These are phyloP conservation scores for Vigna angularis DNA, from an alignment of 306 rosid species.

Conservation along the genomic window DNA sequence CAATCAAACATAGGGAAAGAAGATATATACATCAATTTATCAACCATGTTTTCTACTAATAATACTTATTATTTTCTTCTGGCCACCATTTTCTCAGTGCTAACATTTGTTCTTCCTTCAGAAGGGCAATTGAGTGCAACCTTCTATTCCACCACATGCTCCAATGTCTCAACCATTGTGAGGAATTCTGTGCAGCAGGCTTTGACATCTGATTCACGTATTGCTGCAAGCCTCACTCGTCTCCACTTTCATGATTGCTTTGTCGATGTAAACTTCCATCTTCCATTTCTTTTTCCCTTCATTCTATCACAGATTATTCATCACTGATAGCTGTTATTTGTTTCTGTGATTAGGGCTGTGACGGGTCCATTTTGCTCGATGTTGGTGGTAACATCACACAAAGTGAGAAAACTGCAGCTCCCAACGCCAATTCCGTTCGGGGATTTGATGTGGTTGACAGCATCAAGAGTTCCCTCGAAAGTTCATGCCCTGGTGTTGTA, in stretches of 20 bases:
- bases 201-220: constrained; percentile 62
- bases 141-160: constrained; percentile 64
- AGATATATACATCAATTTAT: not conserved
- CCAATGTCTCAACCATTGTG: constrained; percentile 65
- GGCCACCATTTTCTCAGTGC: constrained; percentile 33
- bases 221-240: constrained; percentile 68
- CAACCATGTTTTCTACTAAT: constrained; percentile 51
- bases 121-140: constrained; percentile 63
- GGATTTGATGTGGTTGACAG: constrained; percentile 66
- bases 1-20: not conserved
- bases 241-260: constrained; percentile 81
- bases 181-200: constrained; percentile 56
- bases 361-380: constrained; percentile 72
- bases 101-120: constrained; percentile 33
- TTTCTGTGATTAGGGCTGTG: constrained; percentile 63
- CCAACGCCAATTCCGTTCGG: constrained; percentile 54
- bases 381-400: constrained; percentile 57
- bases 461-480: constrained; percentile 72
- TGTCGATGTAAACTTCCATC: constrained; percentile 54
- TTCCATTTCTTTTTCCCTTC: not conserved
- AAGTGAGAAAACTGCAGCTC: constrained; percentile 75
- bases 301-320: no score
- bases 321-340: not conserved
- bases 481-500: constrained; percentile 64
- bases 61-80: not conserved